Conservation (phyloP, 73 alveolate genomes). For the Blepharisma stoltei region DNA sequence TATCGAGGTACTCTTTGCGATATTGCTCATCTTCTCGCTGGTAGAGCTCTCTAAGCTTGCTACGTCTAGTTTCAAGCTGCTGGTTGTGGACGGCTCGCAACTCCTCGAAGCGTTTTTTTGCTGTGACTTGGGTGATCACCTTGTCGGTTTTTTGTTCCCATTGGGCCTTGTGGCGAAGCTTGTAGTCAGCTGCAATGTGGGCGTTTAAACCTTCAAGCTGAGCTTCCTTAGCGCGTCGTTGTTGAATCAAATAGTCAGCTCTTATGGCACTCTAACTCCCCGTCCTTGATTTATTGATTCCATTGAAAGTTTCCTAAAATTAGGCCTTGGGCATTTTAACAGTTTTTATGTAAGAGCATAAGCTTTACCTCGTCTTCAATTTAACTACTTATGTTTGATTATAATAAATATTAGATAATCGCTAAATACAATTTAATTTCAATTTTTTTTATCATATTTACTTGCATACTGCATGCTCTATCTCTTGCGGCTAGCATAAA, state of each 20-base stretch:
- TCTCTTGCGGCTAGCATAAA: too few species aligned
- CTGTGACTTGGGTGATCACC: constrained; percentile 22
- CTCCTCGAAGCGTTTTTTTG: constrained; percentile 35
- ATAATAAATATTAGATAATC: too few species aligned
- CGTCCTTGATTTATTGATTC: too few species aligned
- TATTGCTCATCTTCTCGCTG: constrained; percentile 39
- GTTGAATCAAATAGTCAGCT: constrained; percentile 46
- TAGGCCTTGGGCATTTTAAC: too few species aligned
- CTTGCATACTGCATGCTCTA: too few species aligned
- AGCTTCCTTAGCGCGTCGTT: constrained; percentile 48
- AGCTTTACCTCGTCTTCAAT: too few species aligned
- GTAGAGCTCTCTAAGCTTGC: constrained; percentile 39
- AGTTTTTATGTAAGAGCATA: too few species aligned
- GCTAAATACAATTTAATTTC: too few species aligned
- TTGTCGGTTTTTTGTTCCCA: constrained; percentile 56
- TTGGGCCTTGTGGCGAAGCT: constrained; percentile 38
- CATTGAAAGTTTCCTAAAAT: too few species aligned
- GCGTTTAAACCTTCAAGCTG: constrained; percentile 7
- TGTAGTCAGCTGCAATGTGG: constrained; percentile 36
- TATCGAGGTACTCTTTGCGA: constrained; percentile 39
- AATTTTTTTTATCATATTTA: too few species aligned
- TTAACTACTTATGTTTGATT: too few species aligned
- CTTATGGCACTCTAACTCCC: constrained; percentile 8
- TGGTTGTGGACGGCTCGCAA: constrained; percentile 28
- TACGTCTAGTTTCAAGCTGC: constrained; percentile 37